Percentiles rank a stretch among this genome's conserved stretches.
These are phyloP conservation scores for Phytopythium kandeliae DNA, from an alignment of 352 stramenopile genomes.

Conservation along the genomic window DNA sequence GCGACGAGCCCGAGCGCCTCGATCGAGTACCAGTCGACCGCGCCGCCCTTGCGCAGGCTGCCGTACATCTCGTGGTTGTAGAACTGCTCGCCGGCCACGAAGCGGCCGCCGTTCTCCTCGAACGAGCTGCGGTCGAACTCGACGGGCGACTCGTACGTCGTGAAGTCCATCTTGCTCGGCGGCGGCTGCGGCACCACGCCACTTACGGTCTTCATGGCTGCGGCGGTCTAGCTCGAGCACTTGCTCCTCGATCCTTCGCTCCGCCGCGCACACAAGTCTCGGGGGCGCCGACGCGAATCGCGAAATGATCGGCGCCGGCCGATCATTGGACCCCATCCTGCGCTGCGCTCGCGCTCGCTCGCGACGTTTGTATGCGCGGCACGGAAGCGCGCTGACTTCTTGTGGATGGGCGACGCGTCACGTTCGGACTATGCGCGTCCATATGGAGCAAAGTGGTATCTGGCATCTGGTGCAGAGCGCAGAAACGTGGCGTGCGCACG, in stretches of 20 bases:
- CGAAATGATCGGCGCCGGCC: conserved; percentile 4
- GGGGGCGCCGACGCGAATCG: neutral
- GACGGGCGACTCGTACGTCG: conserved; percentile 29
- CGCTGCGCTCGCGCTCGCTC: too few species aligned
- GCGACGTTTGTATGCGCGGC: too few species aligned
- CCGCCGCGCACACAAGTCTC: too few species aligned
- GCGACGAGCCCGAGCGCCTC: conserved; percentile 59
- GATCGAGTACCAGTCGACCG: conserved; percentile 45
- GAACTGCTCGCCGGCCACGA: conserved; percentile 62
- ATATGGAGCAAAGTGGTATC: too few species aligned
- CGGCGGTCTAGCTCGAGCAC: neutral
- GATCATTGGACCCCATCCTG: too few species aligned
- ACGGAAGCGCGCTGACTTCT: too few species aligned
- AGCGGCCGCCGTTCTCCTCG: conserved; percentile 32
- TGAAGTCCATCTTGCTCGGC: conserved; percentile 23
- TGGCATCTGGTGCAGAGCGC: too few species aligned
- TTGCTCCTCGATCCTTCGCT: neutral
- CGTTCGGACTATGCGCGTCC: too few species aligned
- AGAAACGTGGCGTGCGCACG: too few species aligned
- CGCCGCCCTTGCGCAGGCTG: conserved; percentile 56
- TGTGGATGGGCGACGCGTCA: too few species aligned
- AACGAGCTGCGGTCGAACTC: conserved; percentile 31
- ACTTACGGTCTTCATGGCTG: conserved; percentile 20
- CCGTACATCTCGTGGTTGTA: conserved; percentile 73
- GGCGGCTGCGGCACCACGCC: conserved; percentile 24